Evolutionary conservation across 108 stramenopile species (phyloP).

Genomic region (Cyclotella kingstonii): DNA sequence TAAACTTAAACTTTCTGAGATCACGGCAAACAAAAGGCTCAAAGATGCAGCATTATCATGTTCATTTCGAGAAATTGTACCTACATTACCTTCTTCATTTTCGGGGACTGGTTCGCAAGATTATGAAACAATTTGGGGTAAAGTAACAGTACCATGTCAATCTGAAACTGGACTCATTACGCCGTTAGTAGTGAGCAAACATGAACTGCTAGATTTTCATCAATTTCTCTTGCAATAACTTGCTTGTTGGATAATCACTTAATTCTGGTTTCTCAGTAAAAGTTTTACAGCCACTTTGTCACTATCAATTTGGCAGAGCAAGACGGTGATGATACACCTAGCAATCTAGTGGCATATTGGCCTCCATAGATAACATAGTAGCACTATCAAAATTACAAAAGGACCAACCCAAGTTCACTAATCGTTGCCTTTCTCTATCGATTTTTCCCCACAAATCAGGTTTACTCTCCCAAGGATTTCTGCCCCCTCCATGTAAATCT

Average conservation of each 20-base stretch:
- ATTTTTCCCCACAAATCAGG: slow-evolving; percentile 70
- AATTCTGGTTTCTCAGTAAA: too few species aligned
- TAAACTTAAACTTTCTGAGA: slow-evolving; percentile 10
- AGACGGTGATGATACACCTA: too few species aligned
- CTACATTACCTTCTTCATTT: neutral
- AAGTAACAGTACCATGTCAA: slow-evolving; percentile 24
- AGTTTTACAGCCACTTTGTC: too few species aligned
- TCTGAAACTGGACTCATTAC: slow-evolving; percentile 8
- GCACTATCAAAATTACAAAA: slow-evolving; percentile 11
- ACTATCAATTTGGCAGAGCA: too few species aligned
- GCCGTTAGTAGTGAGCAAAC: slow-evolving; percentile 19
- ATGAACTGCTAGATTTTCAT: slow-evolving; percentile 36
- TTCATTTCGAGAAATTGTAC: neutral
- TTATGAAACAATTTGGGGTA: neutral
- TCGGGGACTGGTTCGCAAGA: neutral
- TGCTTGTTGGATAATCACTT: neutral
- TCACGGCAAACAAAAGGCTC: slow-evolving; percentile 15
- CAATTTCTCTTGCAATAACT: slow-evolving; percentile 30
- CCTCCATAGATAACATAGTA: neutral
- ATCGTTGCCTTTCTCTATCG: slow-evolving; percentile 60
- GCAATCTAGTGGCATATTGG: neutral
- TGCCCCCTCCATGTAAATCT: slow-evolving; percentile 57
- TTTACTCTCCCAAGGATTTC: slow-evolving; percentile 81
- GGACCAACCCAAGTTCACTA: slow-evolving; percentile 34
- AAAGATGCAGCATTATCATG: slow-evolving; percentile 13